These are phyloP conservation scores for Cladosporium sp. DNA, from an alignment of 2,329 filamentous ascomycete species.

Conservation along the genomic window DNA sequence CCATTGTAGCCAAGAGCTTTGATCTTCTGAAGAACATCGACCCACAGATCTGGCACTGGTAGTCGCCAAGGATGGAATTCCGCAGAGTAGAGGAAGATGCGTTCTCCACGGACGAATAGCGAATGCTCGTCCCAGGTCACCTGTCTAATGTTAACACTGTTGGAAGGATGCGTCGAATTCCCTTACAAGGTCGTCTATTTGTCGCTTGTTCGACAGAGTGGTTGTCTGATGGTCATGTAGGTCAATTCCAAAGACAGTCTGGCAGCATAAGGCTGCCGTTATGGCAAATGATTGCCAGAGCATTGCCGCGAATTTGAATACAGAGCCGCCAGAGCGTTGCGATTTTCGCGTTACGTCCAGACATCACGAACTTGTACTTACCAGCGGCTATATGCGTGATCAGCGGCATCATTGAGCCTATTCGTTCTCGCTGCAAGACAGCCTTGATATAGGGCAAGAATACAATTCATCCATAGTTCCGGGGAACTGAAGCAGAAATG, in stretches of 20 bases:
- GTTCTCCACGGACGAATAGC: conserved; percentile 62
- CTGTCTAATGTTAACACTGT: neutral
- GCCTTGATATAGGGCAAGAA: too few relatives aligned
- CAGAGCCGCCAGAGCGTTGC: too few relatives aligned
- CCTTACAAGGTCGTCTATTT: conserved; percentile 1
- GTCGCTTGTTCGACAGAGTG: neutral
- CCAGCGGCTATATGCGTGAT: too few relatives aligned
- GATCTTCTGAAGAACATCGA: conserved; percentile 76
- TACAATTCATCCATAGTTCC: too few relatives aligned
- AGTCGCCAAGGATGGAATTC: conserved; percentile 67
- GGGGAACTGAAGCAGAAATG: too few relatives aligned
- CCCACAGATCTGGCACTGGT: conserved; percentile 56
- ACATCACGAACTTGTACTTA: neutral
- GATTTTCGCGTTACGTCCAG: too few relatives aligned
- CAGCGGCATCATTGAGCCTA: neutral
- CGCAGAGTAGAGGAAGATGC: conserved; percentile 64
- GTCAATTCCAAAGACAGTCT: neutral
- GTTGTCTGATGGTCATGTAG: neutral
- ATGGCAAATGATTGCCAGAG: neutral
- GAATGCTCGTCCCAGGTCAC: conserved; percentile 42
- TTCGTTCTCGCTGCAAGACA: neutral
- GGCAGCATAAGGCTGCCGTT: neutral
- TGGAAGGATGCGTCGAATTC: neutral
- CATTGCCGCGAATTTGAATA: neutral
- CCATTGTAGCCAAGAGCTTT: conserved; percentile 74